These are phyloP conservation scores for Haberlea rhodopensis DNA, from an alignment of 257 asterid genomes.

Conservation along the genomic window DNA sequence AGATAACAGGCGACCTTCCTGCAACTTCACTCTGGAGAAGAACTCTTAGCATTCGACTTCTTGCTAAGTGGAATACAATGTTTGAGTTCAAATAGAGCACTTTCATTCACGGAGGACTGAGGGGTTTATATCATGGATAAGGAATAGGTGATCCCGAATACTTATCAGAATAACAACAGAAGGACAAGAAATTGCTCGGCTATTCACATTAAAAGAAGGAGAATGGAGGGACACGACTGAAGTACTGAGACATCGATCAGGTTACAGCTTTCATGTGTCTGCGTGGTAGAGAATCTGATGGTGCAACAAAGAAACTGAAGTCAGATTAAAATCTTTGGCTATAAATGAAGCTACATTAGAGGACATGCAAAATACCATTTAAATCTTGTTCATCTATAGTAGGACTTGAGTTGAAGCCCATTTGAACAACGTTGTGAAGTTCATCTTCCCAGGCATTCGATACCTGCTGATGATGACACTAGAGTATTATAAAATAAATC, in stretches of 20 bases:
- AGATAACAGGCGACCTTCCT: neutral
- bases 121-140: conserved; percentile 19
- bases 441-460: conserved; percentile 67
- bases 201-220: neutral
- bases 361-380: conserved; percentile 40
- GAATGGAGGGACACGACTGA: neutral
- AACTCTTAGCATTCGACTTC: neutral
- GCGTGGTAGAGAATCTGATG: conserved; percentile 53
- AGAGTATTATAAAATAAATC: neutral
- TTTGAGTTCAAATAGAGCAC: neutral
- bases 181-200: conserved; percentile 15
- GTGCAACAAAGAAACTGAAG: conserved; percentile 4
- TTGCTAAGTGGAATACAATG: neutral
- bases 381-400: conserved; percentile 59
- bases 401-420: conserved; percentile 62
- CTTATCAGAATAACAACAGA: neutral
- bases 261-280: conserved; percentile 64
- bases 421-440: conserved; percentile 67
- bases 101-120: neutral
- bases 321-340: conserved; percentile 16
- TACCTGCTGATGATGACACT: conserved; percentile 37
- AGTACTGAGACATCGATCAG: conserved; percentile 27
- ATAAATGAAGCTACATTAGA: conserved; percentile 7
- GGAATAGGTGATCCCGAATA: conserved; percentile 13
- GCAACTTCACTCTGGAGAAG: no score